Evolutionary conservation across 176 grass and related monocot species (phyloP), one percentile per base, ranked within the genome.

Genomic region (Secale cereale): DNA sequence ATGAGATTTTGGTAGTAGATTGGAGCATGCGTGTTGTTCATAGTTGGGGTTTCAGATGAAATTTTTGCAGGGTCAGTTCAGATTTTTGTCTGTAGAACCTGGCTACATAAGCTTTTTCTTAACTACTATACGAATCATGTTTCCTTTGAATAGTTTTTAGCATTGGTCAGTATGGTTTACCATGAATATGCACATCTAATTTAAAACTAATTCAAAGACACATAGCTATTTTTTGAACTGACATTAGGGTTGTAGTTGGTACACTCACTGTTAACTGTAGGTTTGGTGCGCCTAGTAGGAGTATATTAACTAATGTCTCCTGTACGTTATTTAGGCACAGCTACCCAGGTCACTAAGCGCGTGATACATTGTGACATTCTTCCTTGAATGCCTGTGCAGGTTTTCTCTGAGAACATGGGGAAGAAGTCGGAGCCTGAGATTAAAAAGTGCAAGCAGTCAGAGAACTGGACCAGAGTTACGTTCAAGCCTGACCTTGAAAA

Each of bases 401-500:
- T 93, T 72, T 98, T 95, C 89, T 91, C 85, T 8, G 85, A 90
- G 11, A 98, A 98, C 81, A 93, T 98, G 91, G 89, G 91, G 10
- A 95, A 87, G 29, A 98, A 95, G 29, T 86, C 91, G 29, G 85
- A 90, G 40, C 91, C 95, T 50, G 74, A 87, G 11, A 98, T 98
- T 81, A 95, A 77, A 3, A 95, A 93, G 57, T 93, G 91, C 82
- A 98, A 90, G 80, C 62, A 84, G 70, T 80, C 66, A 1, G 95
- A 98, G 66, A 98, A 98, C 87, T 95, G 93, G 93, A 98, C 95
- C 26, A 91, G 19, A 4, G 89, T 98, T 10, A 98, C 92, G 1
- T 98, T 95, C 61, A 95, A 89, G 70, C 95, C 95, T 50, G 95
- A 98, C 29, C 85, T 98, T 84, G 87, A 77, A 56, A 98, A 98